Evolutionary conservation across 208 protist species (phyloP), one percentile per base, ranked within the genome.

Genomic region (Angomonas deanei): DNA sequence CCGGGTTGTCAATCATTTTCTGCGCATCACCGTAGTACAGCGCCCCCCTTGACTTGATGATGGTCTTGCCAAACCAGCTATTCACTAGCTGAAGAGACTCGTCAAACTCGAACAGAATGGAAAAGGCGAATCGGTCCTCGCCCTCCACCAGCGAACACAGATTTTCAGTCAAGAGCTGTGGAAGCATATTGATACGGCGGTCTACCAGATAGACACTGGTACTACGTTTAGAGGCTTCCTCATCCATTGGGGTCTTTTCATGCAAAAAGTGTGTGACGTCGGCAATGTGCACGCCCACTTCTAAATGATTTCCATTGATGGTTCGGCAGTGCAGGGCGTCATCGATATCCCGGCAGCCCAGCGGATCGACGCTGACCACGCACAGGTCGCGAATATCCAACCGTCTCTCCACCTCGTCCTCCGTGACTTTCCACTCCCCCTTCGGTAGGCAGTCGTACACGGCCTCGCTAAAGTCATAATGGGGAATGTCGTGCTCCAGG

Each of bases 241-340:
- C 72, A 68, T 99, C 98, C 63, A 99, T 88, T 5, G 90, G 47
- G 0, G 94, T 91, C 24, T 84, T 76, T 56, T 98, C 91, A 19
- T 82, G 69, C 4, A 99, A 70, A 80, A 98, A 99, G 77, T 97
- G 80, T 2, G 96, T 89, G 0, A 99, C 97, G 72, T 99, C 98
- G 13, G 98, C 98, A 68, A 99, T 99, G 74, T 99, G 97, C 52
- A 99, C 97, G 52, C 97, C 97, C 21, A 99, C 83, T 68, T 98
- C 88, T 28, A 96, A 54, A 68, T 96, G 80, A 36, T 88, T 90
- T 42, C 81, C 77, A 46, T 82, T 79, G 17, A 97, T 72, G 38
- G 75, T 55, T n/a, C 84, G 81, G 70, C 82, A 93, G 66, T 96
- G 90, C 23, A 97, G 63, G 23, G 82, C 92, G 52, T 96, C 86